Evolutionary conservation across 129 eudicot genomes (phyloP).

Genomic region (Lactuca saligna): DNA sequence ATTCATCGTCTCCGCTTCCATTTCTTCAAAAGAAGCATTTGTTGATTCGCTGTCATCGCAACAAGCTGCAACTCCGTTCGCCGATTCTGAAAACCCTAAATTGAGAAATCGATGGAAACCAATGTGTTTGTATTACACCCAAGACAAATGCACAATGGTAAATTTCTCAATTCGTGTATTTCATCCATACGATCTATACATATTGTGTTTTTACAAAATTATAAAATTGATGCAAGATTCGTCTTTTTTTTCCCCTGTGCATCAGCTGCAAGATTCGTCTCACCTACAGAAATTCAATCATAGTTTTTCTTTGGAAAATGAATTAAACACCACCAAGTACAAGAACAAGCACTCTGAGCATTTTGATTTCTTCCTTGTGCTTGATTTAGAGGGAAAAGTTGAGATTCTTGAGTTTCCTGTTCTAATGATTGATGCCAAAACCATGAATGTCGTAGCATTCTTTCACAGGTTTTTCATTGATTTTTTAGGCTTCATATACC

Average conservation of each 20-base stretch:
- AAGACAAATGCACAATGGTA: constrained; percentile 81
- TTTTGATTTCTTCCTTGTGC: constrained; percentile 77
- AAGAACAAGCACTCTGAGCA: constrained; percentile 47
- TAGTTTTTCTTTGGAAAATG: constrained; percentile 42
- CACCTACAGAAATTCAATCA: constrained; percentile 75
- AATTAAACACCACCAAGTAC: constrained; percentile 22
- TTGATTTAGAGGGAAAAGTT: constrained; percentile 96
- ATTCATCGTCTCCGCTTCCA: constrained; percentile 39
- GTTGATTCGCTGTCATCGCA: constrained; percentile 24
- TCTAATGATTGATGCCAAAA: constrained; percentile 73
- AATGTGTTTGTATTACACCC: constrained; percentile 74
- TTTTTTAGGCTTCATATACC: not conserved
- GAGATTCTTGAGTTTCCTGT: constrained; percentile 97
- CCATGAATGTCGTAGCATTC: constrained; percentile 74
- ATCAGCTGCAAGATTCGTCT: constrained; percentile 73
- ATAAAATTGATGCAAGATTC: constrained; percentile 55
- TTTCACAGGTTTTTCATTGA: constrained; percentile 72
- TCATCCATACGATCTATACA: not conserved
- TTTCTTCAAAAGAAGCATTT: constrained; percentile 31
- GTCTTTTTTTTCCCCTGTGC: not conserved
- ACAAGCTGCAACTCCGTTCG: constrained; percentile 27
- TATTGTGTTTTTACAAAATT: not conserved
- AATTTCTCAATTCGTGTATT: not conserved
- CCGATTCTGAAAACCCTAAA: constrained; percentile 18
- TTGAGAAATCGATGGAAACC: constrained; percentile 60